Percentiles rank a stretch among this genome's conserved stretches.
phyloP scores from a whole-genome alignment of 805 yeast species.

The Cyberlindnera lachancei region DNA sequence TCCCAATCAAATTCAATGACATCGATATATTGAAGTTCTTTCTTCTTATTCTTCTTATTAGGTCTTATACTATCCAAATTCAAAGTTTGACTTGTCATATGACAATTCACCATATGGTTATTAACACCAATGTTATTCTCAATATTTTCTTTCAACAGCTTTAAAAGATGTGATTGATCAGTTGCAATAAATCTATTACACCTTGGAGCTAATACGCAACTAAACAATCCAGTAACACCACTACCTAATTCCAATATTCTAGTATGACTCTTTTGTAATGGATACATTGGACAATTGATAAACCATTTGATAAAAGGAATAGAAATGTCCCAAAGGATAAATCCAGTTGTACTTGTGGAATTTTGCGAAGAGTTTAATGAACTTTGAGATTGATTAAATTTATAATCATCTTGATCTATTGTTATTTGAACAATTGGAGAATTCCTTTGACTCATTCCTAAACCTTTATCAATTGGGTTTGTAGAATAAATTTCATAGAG shows the following conservation, averaged over 20 bases:
- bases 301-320: slow-evolving; percentile 48
- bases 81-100: too few species aligned
- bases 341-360: slow-evolving; percentile 48
- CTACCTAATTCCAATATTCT: slow-evolving; percentile 52
- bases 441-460: slow-evolving; percentile 21
- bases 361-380: slow-evolving; percentile 25
- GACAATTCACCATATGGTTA: too few species aligned
- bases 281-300: slow-evolving; percentile 11
- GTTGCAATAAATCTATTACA: slow-evolving; percentile 41
- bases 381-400: slow-evolving; percentile 26
- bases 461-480: slow-evolving; percentile 8
- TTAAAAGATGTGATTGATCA: slow-evolving; percentile 46
- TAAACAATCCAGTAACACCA: slow-evolving; percentile 50
- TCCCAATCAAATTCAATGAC: slow-evolving; percentile 62
- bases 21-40: slow-evolving; percentile 28
- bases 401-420: slow-evolving; percentile 10
- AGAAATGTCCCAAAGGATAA: slow-evolving; percentile 52
- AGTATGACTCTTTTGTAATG: slow-evolving; percentile 9
- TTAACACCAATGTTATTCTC: slow-evolving; percentile 31
- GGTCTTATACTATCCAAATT: too few species aligned
- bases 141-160: slow-evolving; percentile 41
- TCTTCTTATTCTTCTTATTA: slow-evolving; percentile 1
- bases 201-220: slow-evolving; percentile 30
- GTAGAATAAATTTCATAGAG: slow-evolving; percentile 15
- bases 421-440: slow-evolving; percentile 20